Evolutionary conservation across 306 rosid genomes (phyloP).

Genomic region (Rosa chinensis): DNA sequence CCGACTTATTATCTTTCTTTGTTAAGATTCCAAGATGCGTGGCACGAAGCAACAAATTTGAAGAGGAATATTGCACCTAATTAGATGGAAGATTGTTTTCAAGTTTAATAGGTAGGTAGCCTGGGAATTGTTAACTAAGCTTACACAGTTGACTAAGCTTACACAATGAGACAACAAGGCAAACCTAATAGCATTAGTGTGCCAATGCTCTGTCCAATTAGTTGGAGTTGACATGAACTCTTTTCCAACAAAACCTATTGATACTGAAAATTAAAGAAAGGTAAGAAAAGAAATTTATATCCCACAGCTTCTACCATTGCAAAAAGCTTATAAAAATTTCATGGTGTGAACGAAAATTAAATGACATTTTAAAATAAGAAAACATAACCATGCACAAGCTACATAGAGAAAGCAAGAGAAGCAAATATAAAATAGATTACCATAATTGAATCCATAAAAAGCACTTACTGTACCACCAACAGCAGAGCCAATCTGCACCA

Average conservation of each 20-base stretch:
- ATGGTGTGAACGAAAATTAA: background rate
- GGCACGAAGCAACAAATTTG: background rate
- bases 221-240: background rate
- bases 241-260: background rate
- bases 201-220: background rate
- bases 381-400: background rate
- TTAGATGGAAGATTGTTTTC: background rate
- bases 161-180: background rate
- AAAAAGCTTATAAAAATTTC: background rate
- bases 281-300: background rate
- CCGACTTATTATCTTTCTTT: background rate
- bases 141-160: background rate
- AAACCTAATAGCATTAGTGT: background rate
- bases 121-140: background rate
- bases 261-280: background rate
- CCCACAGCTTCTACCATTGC: background rate
- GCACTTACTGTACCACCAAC: conserved; percentile 93
- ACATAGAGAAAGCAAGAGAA: background rate
- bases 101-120: background rate
- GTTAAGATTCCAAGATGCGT: background rate
- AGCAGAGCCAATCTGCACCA: conserved; percentile 83
- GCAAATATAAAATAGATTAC: conserved; percentile 28
- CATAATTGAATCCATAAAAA: conserved; percentile 90
- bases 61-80: too few species aligned
- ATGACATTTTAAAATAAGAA: background rate